These are phyloP conservation scores for Themeda triandra DNA, from an alignment of 176 grass and related monocot genomes.

Conservation along the genomic window DNA sequence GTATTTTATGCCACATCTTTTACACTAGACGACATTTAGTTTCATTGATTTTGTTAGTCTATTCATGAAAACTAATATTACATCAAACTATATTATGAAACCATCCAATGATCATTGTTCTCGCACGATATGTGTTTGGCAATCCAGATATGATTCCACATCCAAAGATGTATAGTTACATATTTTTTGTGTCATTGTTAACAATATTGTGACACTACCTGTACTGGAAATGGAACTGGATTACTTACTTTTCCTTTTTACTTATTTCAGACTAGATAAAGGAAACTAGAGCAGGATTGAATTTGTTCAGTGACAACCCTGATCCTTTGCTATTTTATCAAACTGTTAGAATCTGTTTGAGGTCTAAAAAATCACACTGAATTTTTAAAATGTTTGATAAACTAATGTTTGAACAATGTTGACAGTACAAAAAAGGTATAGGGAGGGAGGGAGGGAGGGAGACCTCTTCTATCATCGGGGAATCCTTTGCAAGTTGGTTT, in stretches of 20 bases:
- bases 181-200: background rate
- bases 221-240: conserved; percentile 4
- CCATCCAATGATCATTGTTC: background rate
- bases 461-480: conserved; percentile 86
- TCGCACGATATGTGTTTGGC: background rate
- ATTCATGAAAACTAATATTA: background rate
- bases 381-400: background rate
- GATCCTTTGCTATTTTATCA: background rate
- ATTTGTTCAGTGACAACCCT: background rate
- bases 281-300: background rate
- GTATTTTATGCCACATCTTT: background rate
- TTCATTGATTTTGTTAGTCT: background rate
- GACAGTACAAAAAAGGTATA: background rate
- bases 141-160: background rate
- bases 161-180: background rate
- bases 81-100: background rate
- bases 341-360: background rate
- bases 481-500: conserved; percentile 81
- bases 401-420: background rate
- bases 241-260: background rate
- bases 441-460: background rate
- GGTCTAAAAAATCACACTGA: conserved; percentile 2
- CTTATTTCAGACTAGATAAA: background rate
- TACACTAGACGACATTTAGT: background rate
- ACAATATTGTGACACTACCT: background rate